Percentiles rank a stretch among this genome's conserved stretches.
Conservation (phyloP, 345 rosid species). For the Schrenkiella parvula region DNA sequence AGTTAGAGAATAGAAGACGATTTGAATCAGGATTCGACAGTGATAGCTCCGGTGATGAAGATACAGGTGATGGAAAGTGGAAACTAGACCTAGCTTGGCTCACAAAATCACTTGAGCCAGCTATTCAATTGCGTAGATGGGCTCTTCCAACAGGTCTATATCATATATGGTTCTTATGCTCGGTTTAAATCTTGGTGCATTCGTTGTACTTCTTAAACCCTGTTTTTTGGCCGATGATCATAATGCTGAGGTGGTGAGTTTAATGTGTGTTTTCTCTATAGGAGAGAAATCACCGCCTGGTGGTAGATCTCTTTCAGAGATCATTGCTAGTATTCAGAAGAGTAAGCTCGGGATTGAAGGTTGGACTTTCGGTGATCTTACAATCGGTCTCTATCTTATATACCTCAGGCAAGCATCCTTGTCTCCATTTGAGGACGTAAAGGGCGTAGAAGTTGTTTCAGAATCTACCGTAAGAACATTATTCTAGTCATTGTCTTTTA, state of each 20-base stretch:
- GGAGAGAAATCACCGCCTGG: conserved; percentile 48
- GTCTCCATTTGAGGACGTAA: conserved; percentile 63
- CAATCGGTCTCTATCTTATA: conserved; percentile 83
- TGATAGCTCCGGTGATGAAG: conserved; percentile 50
- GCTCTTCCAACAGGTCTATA: conserved; percentile 70
- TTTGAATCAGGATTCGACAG: conserved; percentile 28
- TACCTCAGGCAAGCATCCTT: conserved; percentile 81
- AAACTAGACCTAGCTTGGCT: conserved; percentile 77
- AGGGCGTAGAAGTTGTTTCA: conserved; percentile 62
- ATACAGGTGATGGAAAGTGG: conserved; percentile 53
- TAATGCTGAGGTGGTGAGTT: conserved; percentile 4
- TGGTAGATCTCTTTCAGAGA: conserved; percentile 67
- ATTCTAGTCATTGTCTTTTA: not conserved
- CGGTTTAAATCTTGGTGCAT: not conserved
- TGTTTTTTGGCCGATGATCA: not conserved
- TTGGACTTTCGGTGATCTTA: conserved; percentile 94
- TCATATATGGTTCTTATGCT: not conserved
- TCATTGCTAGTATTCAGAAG: conserved; percentile 79
- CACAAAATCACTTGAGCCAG: conserved; percentile 72
- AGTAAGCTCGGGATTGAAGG: conserved; percentile 85
- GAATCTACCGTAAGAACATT: conserved; percentile 48
- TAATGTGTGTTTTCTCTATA: conserved; percentile 31
- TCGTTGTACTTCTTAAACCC: not conserved
- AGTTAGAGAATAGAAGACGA: conserved; percentile 21
- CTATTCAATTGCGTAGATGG: conserved; percentile 70